These are phyloP conservation scores for Saccharomycopsis capsularis DNA, from an alignment of 805 yeast genomes.

Conservation along the genomic window DNA sequence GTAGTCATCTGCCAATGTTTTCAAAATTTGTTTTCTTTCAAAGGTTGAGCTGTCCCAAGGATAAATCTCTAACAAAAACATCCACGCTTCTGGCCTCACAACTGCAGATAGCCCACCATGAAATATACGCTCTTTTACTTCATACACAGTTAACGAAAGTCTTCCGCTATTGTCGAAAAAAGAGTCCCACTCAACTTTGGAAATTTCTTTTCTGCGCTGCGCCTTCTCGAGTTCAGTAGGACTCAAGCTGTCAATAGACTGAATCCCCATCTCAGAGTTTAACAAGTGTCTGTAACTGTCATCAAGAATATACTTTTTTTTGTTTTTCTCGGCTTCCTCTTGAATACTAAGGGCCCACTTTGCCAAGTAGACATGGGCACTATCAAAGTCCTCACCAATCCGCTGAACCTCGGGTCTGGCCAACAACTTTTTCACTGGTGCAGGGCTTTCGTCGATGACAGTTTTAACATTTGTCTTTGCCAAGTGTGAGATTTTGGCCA, in stretches of 20 bases:
- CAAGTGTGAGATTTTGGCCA: conserved; percentile 66
- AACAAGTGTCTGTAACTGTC: conserved; percentile 51
- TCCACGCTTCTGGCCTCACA: conserved; percentile 75
- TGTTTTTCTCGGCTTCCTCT: conserved; percentile 70
- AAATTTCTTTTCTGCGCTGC: conserved; percentile 59
- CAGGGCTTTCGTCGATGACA: conserved; percentile 52
- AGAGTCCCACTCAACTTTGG: conserved; percentile 71
- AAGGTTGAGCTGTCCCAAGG: conserved; percentile 79
- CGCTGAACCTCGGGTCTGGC: conserved; percentile 72
- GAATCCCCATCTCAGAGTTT: conserved; percentile 55
- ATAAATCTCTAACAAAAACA: conserved; percentile 70
- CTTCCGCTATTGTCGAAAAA: conserved; percentile 78
- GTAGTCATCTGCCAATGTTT: conserved; percentile 54
- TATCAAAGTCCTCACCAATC: conserved; percentile 85
- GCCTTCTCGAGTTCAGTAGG: conserved; percentile 53
- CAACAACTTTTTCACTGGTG: conserved; percentile 47
- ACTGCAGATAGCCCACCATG: conserved; percentile 73
- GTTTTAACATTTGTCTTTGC: conserved; percentile 61
- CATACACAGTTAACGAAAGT: conserved; percentile 62
- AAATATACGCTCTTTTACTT: conserved; percentile 75
- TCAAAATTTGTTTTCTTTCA: conserved; percentile 55
- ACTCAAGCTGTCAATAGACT: conserved; percentile 41
- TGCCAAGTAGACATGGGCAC: conserved; percentile 86
- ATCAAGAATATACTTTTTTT: conserved; percentile 41
- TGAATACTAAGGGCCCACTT: conserved; percentile 96